Evolutionary conservation across 2,329 filamentous ascomycete species (phyloP), one percentile per base, ranked within the genome.

Genomic region (Monosporascus cannonballus): DNA sequence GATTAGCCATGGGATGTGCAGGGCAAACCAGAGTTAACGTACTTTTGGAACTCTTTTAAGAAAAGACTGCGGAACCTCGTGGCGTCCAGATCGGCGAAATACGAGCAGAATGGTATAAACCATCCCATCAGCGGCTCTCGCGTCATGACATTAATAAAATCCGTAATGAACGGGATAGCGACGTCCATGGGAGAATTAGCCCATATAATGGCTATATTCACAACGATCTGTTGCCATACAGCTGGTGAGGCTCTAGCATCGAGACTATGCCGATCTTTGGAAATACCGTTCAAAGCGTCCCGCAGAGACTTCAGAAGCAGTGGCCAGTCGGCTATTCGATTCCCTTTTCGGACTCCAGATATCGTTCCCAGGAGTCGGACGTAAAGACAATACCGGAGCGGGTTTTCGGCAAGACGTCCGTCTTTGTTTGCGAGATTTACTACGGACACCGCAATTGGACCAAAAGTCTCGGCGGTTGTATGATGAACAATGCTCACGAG

Each of bases 91-190:
- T 90, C 81, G 0, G 89, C 86, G 60, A 94, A 85, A 50, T 89
- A 85, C 15, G 86, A 86, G 69, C 90, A 96, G 69, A 97, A 96
- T 0, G 85, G 80, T 44, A 97, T 79, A 67, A 96, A 97, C 74
- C 85, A 86, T 49, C 71, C 71, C 63, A 86, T 81, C 62, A 92
- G 78, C 1, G 79, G 78, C 45, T 87, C 83, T 49, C 80, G 79
- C 3, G 81, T 84, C 47, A 96, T 72, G 3, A 75, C 73, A 36
- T 86, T 82, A 65, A 83, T 80, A 46, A 96, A 76, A 3, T 81
- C 71, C 17, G 81, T 79, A 52, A 92, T 79, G 38, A 82, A 79
- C 1, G 89, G 82, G 42, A 96, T 84, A 37, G 95, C 73, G 6
- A 86, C 80, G 61, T 96, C 89, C 66, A 96, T 84, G 1, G 92